Base-by-base conservation (phyloP, 2,329 filamentous ascomycete species). In the Pseudomassariella vexata region DNA sequence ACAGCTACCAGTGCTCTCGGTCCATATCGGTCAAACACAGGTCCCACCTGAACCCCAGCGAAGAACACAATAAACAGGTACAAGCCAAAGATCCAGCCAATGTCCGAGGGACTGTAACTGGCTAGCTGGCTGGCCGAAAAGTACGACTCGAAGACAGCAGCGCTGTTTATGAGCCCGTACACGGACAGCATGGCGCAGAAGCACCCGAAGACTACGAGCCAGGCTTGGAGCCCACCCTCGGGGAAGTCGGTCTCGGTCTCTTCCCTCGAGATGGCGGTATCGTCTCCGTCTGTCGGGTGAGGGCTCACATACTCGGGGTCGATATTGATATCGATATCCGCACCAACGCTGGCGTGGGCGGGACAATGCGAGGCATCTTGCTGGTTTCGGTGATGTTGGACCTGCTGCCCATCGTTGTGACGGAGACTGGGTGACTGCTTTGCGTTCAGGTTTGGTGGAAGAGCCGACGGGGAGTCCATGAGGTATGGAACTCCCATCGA, bases 21-120 rank as follows among this genome's bases (percentile, higher is more conserved):
- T 19, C 24, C 34, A 27, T 36, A 29, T 18, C 23, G 28, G 6
- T 36, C 28, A 16, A 28, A 28, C 5, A 31, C 19, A 12, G 33
- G 33, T 0, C 87, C 87, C 30, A 89, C 79, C 48, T 90, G 83
- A 8, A 94, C 74, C 17, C 86, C 85, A 22, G 84, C 78, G 49
- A 90, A 85, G 55, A 92, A 90, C 27, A 84, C 75, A 28, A 90
- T 63, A 50, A 92, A 94, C 19, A 85, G 68, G 51, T 88, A 90
- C 31, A 92, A 62, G 46, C 81, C 80, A 47, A 90, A 89, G 41
- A 94, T 85, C 87, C 87, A 94, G n/a, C 84, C 84, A 29, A 88
- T 79, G 31, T 74, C 68, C 4, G 79, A 79, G 9, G 80, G 69
- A 34, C 62, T 73, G 53, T 87, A 80, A 15, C 70, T 60, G n/a